Conservation (phyloP, 176 grass and related monocot species). For the Guadua angustifolia region DNA sequence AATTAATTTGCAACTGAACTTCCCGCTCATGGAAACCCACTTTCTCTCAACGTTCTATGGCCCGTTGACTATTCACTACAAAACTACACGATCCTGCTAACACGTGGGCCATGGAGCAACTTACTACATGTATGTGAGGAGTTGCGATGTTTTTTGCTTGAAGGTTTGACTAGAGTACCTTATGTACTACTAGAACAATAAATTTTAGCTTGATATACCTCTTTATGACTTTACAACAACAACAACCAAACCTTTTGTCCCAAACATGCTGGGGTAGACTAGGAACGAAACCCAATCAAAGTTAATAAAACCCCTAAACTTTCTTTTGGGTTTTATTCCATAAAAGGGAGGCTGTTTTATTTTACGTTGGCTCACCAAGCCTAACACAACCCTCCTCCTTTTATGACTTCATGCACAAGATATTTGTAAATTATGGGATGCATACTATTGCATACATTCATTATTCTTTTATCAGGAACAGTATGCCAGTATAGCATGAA, state of each 20-base stretch:
- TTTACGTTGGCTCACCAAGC: too few species aligned
- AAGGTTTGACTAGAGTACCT: conserved; percentile 3
- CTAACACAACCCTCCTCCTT: neutral
- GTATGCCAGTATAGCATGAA: neutral
- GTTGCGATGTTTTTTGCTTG: neutral
- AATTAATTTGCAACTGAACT: neutral
- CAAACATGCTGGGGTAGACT: too few species aligned
- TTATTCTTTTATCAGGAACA: conserved; percentile 18
- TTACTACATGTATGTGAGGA: conserved; percentile 9
- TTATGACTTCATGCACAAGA: neutral
- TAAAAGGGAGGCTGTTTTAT: too few species aligned
- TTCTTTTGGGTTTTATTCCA: too few species aligned
- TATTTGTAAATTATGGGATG: neutral
- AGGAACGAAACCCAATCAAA: too few species aligned
- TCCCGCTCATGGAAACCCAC: conserved; percentile 2
- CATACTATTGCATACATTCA: neutral
- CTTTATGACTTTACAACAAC: neutral
- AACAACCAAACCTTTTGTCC: too few species aligned
- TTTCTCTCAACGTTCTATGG: neutral
- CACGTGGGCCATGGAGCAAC: neutral
- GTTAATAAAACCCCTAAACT: too few species aligned
- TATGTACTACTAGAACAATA: neutral
- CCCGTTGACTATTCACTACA: conserved; percentile 15
- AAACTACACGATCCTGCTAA: neutral
- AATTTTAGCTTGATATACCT: neutral